Evolutionary conservation across 2,329 filamentous ascomycete species (phyloP), one percentile per base, ranked within the genome.

Genomic region (Cercospora zeae-maydis): DNA sequence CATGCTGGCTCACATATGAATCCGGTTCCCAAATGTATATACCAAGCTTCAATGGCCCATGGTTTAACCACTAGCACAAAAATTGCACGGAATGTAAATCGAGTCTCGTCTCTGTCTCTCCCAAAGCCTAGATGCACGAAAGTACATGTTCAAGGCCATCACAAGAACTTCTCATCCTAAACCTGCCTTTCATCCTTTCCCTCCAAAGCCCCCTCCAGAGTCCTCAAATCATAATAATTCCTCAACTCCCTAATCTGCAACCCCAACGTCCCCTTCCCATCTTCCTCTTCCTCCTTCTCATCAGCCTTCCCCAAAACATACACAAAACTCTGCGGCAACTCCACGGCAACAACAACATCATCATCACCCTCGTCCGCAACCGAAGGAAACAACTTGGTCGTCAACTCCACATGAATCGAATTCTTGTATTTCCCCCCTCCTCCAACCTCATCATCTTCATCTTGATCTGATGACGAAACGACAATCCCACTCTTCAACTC

Each of bases 191-290:
- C 47, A 52, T 5, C 21, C 27, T 31, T 8, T n/a, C 54, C 21
- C 16, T 45, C 37, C 24, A 64, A 11, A 2, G 59, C 64, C 10
- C 39, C 49, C 37, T 67, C 65, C 59, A 65, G 13, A 14, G 51
- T 59, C 39, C 54, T 52, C 60, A 67, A 39, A 58, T 67, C 65
- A 54, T 67, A 65, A 42, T 62, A 66, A 39, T 62, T 64, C 53
- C 64, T 59, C 56, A 66, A 61, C 37, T 63, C 62, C 45, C 57
- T 33, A 39, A 65, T 52, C 49, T 67, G 65, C 33, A 58, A 53
- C 21, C 63, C 63, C 34, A 55, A 16, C 10, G 54, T 63, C 11
- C 63, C 63, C 31, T 59, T 65, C 3, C 60, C n/a, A n/a, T n/a
- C n/a, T n/a, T n/a, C n/a, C n/a, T n/a, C n/a, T n/a, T n/a, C n/a